Evolutionary conservation across 768 basidiomycete species (phyloP), one percentile per base, ranked within the genome.

Genomic region (Russula sp.): DNA sequence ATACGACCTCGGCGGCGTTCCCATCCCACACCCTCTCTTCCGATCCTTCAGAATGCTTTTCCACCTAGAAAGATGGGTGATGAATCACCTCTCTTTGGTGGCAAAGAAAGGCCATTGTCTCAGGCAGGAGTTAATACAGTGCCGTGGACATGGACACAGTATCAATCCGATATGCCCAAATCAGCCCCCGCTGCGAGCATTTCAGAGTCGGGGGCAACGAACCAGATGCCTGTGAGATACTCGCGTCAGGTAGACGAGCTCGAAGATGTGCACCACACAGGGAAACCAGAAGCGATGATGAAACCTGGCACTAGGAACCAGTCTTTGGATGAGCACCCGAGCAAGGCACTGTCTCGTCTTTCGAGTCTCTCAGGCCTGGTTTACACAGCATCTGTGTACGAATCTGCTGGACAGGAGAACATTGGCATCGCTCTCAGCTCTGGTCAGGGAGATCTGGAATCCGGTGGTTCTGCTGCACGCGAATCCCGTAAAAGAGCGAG

Each of bases 41-140:
- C 88, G 0, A 85, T 88, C 50, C 74, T 86, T 13, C 83, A 86
- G 60, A 83, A 87, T 42, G 75, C 73, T 13, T 79, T 77, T 62
- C 70, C 77, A 13, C 79, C 81, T 29, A 76, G 78, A 45, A 75
- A 83, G 43, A 72, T 71, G 50, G 76, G 75, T 8, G 81, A 84
- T 58, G 84, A 84, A 29, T 89, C 88, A 2, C 87, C 86, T 29
- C 73, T 90, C 39, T 90, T 91, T 66, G 88, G 88, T n/a, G 88
- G 89, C 2, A 83, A 84, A 67, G 87, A 90, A 46, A 72, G 80
- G 39, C 79, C 81, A 3, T 80, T 83, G 1, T 74, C 66, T 16
- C 62, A 70, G 25, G 75, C 75, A n/a, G 74, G 72, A 13, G 71
- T 70, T 57, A 76, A 78, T 49, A 77, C 73, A 7, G 76, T 79